These are phyloP conservation scores for Reticulascus tulasneorum DNA, from an alignment of 2,329 filamentous ascomycete species.

Conservation along the genomic window DNA sequence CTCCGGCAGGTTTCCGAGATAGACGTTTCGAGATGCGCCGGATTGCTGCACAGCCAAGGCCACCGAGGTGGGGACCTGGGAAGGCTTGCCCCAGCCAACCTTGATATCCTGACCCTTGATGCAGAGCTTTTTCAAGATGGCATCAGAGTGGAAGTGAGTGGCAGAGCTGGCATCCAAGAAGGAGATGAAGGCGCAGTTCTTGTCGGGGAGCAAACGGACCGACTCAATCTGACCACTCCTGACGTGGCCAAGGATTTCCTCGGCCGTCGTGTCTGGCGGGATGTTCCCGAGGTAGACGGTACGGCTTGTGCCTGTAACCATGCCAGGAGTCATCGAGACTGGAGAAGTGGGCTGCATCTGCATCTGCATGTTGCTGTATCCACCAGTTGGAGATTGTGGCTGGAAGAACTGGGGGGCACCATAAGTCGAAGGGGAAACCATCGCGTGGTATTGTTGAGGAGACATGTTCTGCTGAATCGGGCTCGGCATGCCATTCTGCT, in stretches of 20 bases:
- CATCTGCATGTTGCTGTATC: conserved; percentile 58
- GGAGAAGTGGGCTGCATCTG: conserved; percentile 65
- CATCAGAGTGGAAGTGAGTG: conserved; percentile 98
- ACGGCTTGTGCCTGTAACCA: conserved; percentile 86
- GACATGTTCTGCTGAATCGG: conserved; percentile 75
- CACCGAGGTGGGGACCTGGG: conserved; percentile 94
- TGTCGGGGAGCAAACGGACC: conserved; percentile 92
- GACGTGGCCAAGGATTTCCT: conserved; percentile 95
- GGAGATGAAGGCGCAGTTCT: conserved; percentile 99
- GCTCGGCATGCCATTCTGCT: conserved; percentile 63
- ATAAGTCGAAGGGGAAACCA: conserved; percentile 82
- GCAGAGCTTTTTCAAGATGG: conserved; percentile 98
- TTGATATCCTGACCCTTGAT: conserved; percentile 99
- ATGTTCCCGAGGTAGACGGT: conserved; percentile 98
- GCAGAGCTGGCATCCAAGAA: conserved; percentile 97
- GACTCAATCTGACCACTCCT: conserved; percentile 98
- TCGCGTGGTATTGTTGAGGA: conserved; percentile 75
- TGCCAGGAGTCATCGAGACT: conserved; percentile 70
- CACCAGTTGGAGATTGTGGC: conserved; percentile 81
- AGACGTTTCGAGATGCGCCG: conserved; percentile 93
- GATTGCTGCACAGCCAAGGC: conserved; percentile 97
- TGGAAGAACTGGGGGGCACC: conserved; percentile 80
- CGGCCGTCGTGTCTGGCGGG: conserved; percentile 91
- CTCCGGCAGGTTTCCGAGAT: conserved; percentile 88
- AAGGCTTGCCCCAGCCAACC: conserved; percentile 98